phyloP scores from a whole-genome alignment of 2,329 filamentous ascomycete genomes.

The Aphanocladium album region DNA sequence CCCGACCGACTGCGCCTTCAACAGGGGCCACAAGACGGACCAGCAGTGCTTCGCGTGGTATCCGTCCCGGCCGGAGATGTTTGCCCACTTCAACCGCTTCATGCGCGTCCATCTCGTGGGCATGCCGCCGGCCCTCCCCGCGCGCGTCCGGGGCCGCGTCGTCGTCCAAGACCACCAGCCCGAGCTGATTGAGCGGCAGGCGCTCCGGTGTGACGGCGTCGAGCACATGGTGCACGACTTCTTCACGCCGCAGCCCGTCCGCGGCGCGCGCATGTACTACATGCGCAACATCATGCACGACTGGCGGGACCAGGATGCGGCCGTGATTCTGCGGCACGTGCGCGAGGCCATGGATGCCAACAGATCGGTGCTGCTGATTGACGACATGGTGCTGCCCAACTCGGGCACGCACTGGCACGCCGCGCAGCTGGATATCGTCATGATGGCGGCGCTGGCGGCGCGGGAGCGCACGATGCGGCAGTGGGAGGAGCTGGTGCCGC shows the following conservation, averaged over 20 bases:
- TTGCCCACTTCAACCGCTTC: constrained; percentile 2
- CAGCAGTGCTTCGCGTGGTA: not conserved
- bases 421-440: constrained; percentile 12
- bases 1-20: constrained; percentile 4
- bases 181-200: constrained; percentile 21
- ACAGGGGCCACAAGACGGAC: not conserved
- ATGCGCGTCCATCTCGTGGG: constrained; percentile 4
- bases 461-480: not conserved
- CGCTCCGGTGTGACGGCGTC: constrained; percentile 19
- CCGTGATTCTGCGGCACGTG: constrained; percentile 26
- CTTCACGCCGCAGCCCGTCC: constrained; percentile 34
- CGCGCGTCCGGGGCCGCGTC: constrained; percentile 6
- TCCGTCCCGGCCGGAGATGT: not conserved
- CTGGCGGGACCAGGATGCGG: constrained; percentile 38
- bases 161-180: constrained; percentile 25
- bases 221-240: constrained; percentile 27
- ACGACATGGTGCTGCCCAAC: constrained; percentile 10
- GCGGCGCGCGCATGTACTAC: constrained; percentile 38
- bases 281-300: constrained; percentile 46
- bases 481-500: not conserved
- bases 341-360: constrained; percentile 19
- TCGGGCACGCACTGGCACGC: not conserved
- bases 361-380: constrained; percentile 3
- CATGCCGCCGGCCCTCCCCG: constrained; percentile 2
- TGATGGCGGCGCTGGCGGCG: constrained; percentile 18